Percentiles rank a stretch among this genome's conserved stretches.
Evolutionary conservation across 257 asterid species (phyloP).

Genomic region (Apocynum venetum): DNA sequence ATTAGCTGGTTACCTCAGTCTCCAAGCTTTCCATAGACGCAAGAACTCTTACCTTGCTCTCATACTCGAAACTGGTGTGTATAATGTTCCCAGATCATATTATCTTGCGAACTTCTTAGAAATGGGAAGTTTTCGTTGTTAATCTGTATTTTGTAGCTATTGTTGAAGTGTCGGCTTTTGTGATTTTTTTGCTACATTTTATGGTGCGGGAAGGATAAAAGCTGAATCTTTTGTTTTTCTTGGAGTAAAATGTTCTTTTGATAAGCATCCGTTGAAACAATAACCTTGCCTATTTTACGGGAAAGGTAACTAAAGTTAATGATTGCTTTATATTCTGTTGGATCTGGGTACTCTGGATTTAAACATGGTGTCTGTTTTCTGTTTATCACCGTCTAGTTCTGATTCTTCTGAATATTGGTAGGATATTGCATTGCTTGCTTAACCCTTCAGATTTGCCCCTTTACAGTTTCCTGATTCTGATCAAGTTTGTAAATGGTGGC

Average conservation of each 20-base stretch:
- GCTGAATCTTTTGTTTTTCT: neutral
- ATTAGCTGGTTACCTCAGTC: slow-evolving; percentile 89
- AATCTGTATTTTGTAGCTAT: neutral
- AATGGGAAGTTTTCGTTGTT: neutral
- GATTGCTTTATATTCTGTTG: neutral
- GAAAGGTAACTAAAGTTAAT: neutral
- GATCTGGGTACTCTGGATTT: neutral
- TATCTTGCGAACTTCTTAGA: neutral
- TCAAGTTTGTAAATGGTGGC: neutral
- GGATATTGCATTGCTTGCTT: neutral
- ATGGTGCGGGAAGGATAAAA: neutral
- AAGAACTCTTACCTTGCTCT: slow-evolving; percentile 69
- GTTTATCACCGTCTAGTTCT: neutral
- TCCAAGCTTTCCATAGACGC: slow-evolving; percentile 81
- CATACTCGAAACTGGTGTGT: slow-evolving; percentile 70
- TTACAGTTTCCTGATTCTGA: neutral
- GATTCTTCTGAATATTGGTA: neutral
- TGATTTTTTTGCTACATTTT: neutral
- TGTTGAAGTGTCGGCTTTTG: neutral
- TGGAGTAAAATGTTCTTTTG: neutral
- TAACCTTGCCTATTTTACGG: neutral
- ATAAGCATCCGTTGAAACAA: neutral
- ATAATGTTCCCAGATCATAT: neutral
- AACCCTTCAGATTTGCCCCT: neutral
- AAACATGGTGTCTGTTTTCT: no score